Percentiles rank a stretch among this genome's conserved stretches.
Evolutionary conservation across 768 basidiomycete species (phyloP).

Genomic region (Astraeus odoratus): DNA sequence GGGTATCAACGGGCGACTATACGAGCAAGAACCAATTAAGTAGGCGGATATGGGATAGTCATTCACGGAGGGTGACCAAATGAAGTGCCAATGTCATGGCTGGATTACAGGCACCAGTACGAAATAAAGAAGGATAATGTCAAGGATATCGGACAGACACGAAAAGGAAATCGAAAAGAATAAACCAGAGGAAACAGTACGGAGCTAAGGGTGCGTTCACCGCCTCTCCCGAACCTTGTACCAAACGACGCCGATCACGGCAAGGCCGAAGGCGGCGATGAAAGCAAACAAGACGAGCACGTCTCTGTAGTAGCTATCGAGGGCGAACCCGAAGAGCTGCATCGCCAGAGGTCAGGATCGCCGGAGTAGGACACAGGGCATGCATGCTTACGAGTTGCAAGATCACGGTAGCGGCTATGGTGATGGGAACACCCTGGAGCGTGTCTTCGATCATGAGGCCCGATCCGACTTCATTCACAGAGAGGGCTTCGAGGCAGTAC

Average conservation of each 20-base stretch:
- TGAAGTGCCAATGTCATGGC: too few relatives aligned
- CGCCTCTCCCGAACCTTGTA: slow-evolving; percentile 70
- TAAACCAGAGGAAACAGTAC: background rate
- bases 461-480: slow-evolving; percentile 88
- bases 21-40: too few relatives aligned
- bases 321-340: slow-evolving; percentile 81
- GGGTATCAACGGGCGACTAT: too few relatives aligned
- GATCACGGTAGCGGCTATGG: slow-evolving; percentile 75
- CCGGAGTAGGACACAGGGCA: background rate
- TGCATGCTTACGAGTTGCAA: slow-evolving; percentile 62
- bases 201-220: slow-evolving; percentile 24
- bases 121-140: background rate
- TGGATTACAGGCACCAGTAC: too few relatives aligned
- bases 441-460: slow-evolving; percentile 80
- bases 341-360: background rate
- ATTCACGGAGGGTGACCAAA: too few relatives aligned
- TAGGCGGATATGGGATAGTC: too few relatives aligned
- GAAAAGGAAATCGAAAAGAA: background rate
- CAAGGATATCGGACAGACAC: background rate
- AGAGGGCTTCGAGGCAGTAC: slow-evolving; percentile 75
- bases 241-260: slow-evolving; percentile 75
- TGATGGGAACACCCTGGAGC: slow-evolving; percentile 74
- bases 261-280: slow-evolving; percentile 69
- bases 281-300: slow-evolving; percentile 84
- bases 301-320: slow-evolving; percentile 81